Percentiles rank a stretch among this genome's conserved stretches.
Evolutionary conservation across 202 grass and related monocot species (phyloP).

Genomic region (Dendrocalamus latiflorus): DNA sequence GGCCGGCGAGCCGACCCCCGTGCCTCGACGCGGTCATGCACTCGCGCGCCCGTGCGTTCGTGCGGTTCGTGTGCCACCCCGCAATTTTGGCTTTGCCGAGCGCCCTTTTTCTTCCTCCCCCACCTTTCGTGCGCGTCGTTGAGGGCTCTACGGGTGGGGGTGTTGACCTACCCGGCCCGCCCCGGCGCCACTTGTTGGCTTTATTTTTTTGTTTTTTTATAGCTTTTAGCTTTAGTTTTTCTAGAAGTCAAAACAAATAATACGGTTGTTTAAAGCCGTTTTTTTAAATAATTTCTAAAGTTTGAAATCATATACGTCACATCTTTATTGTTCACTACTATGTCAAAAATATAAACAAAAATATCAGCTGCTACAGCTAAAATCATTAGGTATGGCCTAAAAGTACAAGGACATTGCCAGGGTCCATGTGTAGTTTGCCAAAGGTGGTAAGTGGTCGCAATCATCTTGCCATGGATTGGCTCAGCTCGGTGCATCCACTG

Average conservation of each 20-base stretch:
- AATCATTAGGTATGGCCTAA: no score
- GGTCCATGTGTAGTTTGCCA: not conserved
- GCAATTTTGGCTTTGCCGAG: not conserved
- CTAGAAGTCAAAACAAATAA: no score
- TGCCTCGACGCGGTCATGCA: not conserved
- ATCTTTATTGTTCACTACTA: no score
- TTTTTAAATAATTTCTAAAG: no score
- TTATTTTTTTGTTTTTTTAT: no score
- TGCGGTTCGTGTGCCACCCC: not conserved
- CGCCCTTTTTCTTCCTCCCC: not conserved
- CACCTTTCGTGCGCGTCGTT: not conserved
- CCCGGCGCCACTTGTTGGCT: no score
- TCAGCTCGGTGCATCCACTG: not conserved
- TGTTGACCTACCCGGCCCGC: not conserved
- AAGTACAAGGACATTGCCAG: not conserved
- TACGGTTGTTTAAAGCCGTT: no score
- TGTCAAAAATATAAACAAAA: no score
- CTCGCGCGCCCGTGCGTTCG: not conserved
- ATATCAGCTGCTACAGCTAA: no score
- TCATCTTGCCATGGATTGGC: conserved; percentile 29
- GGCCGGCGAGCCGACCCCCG: not conserved
- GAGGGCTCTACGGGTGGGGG: conserved; percentile 31
- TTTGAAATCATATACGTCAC: no score
- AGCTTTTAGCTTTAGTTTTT: no score
- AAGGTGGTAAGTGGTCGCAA: not conserved